phyloP scores from a whole-genome alignment of 495 filamentous ascomycete genomes.

The Wilcoxina mikolae region DNA sequence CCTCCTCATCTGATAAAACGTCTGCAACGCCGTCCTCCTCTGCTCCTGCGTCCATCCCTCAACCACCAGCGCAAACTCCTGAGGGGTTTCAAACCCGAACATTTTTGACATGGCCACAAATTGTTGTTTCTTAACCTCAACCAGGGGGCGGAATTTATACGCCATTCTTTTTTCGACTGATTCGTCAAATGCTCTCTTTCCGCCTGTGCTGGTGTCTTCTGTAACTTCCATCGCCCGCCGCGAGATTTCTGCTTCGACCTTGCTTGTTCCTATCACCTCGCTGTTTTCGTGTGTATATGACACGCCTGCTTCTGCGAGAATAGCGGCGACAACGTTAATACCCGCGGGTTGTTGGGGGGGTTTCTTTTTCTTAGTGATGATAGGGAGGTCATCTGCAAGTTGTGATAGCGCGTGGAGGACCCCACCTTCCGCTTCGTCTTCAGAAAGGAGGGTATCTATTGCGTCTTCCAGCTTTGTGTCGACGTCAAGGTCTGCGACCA shows the following conservation, averaged over 20 bases:
- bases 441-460: background rate
- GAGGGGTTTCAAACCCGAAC: conserved; percentile 58
- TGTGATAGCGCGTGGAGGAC: conserved; percentile 59
- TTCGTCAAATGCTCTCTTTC: conserved; percentile 30
- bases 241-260: conserved; percentile 65
- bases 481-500: conserved; percentile 47
- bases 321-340: conserved; percentile 71
- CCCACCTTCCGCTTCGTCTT: conserved; percentile 32
- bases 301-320: conserved; percentile 75
- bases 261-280: conserved; percentile 82
- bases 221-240: conserved; percentile 54
- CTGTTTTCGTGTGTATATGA: conserved; percentile 94
- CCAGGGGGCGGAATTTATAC: conserved; percentile 61
- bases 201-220: conserved; percentile 32
- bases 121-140: conserved; percentile 60
- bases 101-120: conserved; percentile 78
- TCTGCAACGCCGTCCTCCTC: conserved; percentile 61
- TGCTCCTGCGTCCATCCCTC: conserved; percentile 87
- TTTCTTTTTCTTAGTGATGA: conserved; percentile 19
- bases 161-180: conserved; percentile 30
- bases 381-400: conserved; percentile 41
- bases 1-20: conserved; percentile 55
- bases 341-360: conserved; percentile 26
- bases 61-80: conserved; percentile 83
- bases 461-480: conserved; percentile 3